These are phyloP conservation scores for Cladosporium velox DNA, from an alignment of 2,329 filamentous ascomycete genomes.

Conservation along the genomic window DNA sequence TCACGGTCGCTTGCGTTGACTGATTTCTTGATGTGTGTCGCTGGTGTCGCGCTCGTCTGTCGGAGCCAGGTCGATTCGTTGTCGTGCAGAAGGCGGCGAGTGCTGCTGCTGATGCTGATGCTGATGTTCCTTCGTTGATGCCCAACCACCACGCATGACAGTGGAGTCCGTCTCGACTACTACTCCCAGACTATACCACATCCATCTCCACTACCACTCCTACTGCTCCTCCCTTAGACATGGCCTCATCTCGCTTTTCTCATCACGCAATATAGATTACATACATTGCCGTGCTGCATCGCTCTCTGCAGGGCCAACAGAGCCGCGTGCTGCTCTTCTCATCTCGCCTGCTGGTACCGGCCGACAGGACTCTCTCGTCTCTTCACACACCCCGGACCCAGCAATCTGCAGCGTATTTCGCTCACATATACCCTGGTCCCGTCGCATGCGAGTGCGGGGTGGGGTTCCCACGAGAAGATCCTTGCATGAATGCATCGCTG, in stretches of 20 bases:
- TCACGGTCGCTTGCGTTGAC: constrained; percentile 16
- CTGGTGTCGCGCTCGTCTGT: neutral
- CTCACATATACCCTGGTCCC: constrained; percentile 10
- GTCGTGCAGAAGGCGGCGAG: neutral
- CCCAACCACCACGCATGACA: constrained; percentile 10
- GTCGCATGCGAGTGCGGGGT: constrained; percentile 15
- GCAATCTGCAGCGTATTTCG: constrained; percentile 13
- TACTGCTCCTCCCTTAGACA: neutral
- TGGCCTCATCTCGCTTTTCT: neutral
- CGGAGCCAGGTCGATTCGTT: neutral
- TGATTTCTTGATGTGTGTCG: neutral
- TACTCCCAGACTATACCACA: neutral
- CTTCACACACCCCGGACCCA: constrained; percentile 10
- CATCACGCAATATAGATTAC: neutral
- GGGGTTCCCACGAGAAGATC: constrained; percentile 15
- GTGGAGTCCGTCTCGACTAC: neutral
- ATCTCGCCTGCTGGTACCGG: neutral
- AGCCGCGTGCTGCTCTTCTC: neutral
- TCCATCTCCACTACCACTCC: neutral
- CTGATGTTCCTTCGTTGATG: constrained; percentile 1
- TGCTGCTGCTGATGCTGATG: constrained; percentile 4
- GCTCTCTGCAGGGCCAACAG: neutral
- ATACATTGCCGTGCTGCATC: neutral
- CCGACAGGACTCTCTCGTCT: neutral
- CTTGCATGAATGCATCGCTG: constrained; percentile 17